Conservation (phyloP, 495 filamentous ascomycete genomes). For the Lentithecium fluviatile region DNA sequence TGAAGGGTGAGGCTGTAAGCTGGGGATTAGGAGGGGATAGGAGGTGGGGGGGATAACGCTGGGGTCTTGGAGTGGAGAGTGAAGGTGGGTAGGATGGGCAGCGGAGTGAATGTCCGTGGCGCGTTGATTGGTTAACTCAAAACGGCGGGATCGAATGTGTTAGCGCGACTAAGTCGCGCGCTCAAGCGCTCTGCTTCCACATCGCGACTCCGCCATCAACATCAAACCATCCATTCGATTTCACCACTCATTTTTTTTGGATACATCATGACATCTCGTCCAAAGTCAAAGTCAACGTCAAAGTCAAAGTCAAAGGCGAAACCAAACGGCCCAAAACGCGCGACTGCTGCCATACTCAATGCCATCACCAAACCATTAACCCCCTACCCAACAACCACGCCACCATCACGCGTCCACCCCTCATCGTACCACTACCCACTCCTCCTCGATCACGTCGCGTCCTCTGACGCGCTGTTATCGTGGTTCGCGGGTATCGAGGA, state of each 20-base stretch:
- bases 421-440: slow-evolving; percentile 23
- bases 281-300: not conserved
- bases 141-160: no score
- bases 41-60: no score
- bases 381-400: not conserved
- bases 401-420: slow-evolving; percentile 19
- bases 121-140: no score
- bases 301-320: not conserved
- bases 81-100: no score
- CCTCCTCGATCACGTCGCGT: not conserved
- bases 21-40: no score
- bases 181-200: no score
- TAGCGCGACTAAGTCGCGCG: no score
- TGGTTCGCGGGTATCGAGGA: slow-evolving; percentile 29
- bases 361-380: slow-evolving; percentile 4
- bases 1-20: no score
- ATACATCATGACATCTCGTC: slow-evolving; percentile 8
- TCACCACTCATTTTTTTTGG: no score
- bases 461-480: slow-evolving; percentile 5
- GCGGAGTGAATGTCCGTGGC: no score
- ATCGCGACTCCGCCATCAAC: not conserved
- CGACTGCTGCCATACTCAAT: not conserved
- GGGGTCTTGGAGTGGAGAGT: no score
- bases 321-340: not conserved
- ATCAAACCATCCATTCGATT: no score